Evolutionary conservation across 441 rosid genomes (phyloP), one percentile per base, ranked within the genome.

Genomic region (Populus hybrid): DNA sequence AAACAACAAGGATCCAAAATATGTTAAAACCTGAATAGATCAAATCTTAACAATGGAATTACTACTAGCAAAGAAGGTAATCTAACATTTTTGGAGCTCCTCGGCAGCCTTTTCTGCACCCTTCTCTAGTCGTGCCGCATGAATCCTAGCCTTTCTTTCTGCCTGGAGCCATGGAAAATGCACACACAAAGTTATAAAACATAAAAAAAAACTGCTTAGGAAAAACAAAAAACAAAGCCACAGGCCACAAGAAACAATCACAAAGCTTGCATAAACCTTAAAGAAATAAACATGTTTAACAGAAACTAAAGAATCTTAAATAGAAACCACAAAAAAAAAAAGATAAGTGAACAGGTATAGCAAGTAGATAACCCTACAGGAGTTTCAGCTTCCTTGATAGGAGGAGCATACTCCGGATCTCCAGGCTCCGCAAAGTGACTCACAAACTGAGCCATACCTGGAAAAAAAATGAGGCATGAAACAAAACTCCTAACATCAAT

Each of bases 371-470:
- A 77, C 69, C 92, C 59, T 91, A 96, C 99, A 77, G 95, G 95
- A 71, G 92, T 89, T 88, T 96, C 98, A 75, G 86, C 97, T 82
- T 87, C 84, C 35, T 83, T 88, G 71, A 90, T 88, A 61, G 98
- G 98, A 35, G 98, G 98, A 80, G 96, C 88, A 79, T 94, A 94
- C 81, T 94, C 92, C 28, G 97, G 90, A 83, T 93, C 98, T 72
- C 90, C 96, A 69, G 92, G 95, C 79, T 94, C 95, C 67, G 98
- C 97, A 87, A 96, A 96, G 36, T 80, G 81, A 80, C 89, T 87
- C 73, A 90, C 98, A 83, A 87, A 89, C 59, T 94, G 98, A 18
- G 93, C 98, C 97, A 96, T 93, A 70, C 99, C 99, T 96, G 20
- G 50, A 72, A 81, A 23, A 67, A 34, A 32, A 8, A 21, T 11